Evolutionary conservation across 192 early-diverging fungal species (phyloP), one percentile per base, ranked within the genome.

Genomic region (Radiomyces spectabilis): DNA sequence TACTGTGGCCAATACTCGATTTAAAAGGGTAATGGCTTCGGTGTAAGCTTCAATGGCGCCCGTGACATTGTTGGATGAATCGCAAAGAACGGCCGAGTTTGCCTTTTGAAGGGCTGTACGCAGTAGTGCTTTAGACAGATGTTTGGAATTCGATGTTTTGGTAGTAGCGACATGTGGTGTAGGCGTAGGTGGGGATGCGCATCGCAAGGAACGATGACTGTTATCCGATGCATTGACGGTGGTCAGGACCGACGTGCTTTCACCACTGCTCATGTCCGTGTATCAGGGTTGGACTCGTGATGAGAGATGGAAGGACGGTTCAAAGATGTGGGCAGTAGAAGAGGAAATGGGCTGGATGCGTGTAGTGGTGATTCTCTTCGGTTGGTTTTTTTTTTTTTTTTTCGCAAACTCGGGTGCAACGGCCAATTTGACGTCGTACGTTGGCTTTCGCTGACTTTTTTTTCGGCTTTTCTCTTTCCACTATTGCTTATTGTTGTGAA

Each of bases 21-120:
- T 46, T 41, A 69, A 31, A 21, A 69, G 29, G 4, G 22, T n/a
- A 25, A 69, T 51, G 30, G 67, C 67, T 26, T 69, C 67, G 15
- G 51, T 48, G 43, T 69, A 69, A 4, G 67, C 54, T 10, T 40
- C 61, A 25, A 69, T 58, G 7, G 67, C 67, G 4, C 61, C 56
- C 18, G 41, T 27, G 13, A 69, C 54, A 43, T 69, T 46, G 41
- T 69, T 69, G 10, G 60, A 51, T 10, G 51, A 50, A 50, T 69
- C 67, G 31, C 49, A 58, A 10, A 63, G 40, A 5, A 69, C 67
- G 15, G 67, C 67, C 27, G 42, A 27, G 51, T 69, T 61, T 12
- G 67, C 67, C 39, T 59, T 57, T 31, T 56, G 55, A 18, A 69
- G 50, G 16, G 67, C 67, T 18, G 54, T 54, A 27, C 50, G 39